A percentile compares a stretch with the other conserved stretches of the same genome.
Evolutionary conservation across 108 stramenopile genomes (phyloP).

Genomic region (Aurantiochytrium sp.): DNA sequence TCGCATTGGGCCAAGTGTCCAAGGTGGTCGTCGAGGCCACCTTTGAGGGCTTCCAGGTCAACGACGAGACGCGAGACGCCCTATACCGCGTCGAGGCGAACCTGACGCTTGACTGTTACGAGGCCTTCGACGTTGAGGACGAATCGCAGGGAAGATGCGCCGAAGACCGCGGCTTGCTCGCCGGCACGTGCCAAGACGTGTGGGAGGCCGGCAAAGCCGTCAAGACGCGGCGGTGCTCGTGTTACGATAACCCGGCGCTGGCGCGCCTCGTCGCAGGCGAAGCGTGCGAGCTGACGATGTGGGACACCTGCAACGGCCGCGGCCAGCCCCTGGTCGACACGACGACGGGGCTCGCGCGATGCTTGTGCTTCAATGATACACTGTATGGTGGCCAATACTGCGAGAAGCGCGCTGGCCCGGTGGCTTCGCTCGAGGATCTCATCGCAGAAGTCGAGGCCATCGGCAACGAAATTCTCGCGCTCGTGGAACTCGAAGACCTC

Average conservation of each 20-base stretch:
- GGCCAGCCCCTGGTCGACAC: not conserved
- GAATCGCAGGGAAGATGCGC: not conserved
- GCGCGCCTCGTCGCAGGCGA: not conserved
- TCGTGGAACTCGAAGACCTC: not conserved
- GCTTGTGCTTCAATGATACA: not conserved
- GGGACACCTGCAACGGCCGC: not conserved
- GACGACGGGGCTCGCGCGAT: not conserved
- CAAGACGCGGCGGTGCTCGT: not conserved
- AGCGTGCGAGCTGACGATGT: not conserved
- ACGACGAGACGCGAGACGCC: not conserved
- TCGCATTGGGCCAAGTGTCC: not conserved
- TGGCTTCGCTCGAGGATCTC: not conserved
- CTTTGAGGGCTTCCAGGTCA: not conserved
- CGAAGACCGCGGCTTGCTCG: not conserved
- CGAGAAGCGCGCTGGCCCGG: not conserved
- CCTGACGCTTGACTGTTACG: not conserved
- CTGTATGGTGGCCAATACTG: not conserved
- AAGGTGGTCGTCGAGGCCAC: not conserved
- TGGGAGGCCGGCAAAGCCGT: not conserved
- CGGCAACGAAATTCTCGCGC: not conserved
- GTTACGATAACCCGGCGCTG: not conserved
- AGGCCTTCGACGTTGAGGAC: not conserved
- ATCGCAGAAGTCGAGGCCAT: not conserved
- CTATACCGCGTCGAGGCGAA: not conserved
- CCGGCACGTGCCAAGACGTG: not conserved